Percentiles rank a stretch among this genome's conserved stretches.
phyloP scores from a whole-genome alignment of 768 basidiomycete genomes.

The Plicaturopsis crispa region DNA sequence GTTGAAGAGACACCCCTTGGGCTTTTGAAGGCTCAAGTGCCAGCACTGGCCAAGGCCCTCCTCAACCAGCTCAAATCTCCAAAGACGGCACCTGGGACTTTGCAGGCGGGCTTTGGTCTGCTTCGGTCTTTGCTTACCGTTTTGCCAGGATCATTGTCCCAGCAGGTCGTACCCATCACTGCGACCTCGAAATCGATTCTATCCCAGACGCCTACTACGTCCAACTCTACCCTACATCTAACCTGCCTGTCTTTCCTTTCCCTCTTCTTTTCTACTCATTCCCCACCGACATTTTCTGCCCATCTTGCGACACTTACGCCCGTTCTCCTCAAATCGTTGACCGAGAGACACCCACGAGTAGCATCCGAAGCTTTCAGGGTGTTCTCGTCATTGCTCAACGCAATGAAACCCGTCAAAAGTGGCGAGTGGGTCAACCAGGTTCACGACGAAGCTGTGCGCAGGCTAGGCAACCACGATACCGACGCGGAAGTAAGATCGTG shows the following conservation, averaged over 20 bases:
- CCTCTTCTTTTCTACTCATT: constrained; percentile 70
- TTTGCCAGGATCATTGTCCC: constrained; percentile 75
- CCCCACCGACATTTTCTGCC: constrained; percentile 47
- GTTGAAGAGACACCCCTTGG: constrained; percentile 67
- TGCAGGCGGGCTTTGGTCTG: constrained; percentile 83
- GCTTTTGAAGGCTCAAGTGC: constrained; percentile 70
- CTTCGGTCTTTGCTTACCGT: constrained; percentile 71
- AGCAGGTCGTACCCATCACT: constrained; percentile 57
- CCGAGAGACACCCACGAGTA: constrained; percentile 84
- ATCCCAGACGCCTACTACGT: constrained; percentile 61
- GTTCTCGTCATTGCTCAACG: constrained; percentile 75
- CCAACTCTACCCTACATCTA: constrained; percentile 76
- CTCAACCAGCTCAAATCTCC: constrained; percentile 79
- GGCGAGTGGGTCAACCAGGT: constrained; percentile 64
- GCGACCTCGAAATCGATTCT: constrained; percentile 58
- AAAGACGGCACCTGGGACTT: constrained; percentile 68
- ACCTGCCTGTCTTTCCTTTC: constrained; percentile 82
- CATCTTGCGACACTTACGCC: constrained; percentile 66
- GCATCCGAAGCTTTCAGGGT: constrained; percentile 84
- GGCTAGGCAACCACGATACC: constrained; percentile 75
- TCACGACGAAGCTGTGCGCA: constrained; percentile 64
- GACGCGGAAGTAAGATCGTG: constrained; percentile 84
- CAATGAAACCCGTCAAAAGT: constrained; percentile 61
- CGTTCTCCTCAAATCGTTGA: constrained; percentile 63
- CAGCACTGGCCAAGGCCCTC: constrained; percentile 70